These are phyloP conservation scores for Amphicarpaea edgeworthii DNA, from an alignment of 306 rosid genomes.

Conservation along the genomic window DNA sequence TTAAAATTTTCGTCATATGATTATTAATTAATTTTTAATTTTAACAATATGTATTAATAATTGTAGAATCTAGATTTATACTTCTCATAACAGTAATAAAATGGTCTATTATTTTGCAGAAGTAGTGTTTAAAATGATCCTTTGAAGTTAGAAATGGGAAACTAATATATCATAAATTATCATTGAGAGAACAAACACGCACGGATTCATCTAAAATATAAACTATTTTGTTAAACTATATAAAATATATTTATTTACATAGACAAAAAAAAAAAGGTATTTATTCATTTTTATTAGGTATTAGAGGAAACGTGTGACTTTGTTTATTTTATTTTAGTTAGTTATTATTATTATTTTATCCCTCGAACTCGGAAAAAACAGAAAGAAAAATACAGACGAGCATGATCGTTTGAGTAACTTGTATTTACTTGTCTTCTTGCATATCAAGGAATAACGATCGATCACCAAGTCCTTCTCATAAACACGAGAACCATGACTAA, in stretches of 20 bases:
- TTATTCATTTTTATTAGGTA: neutral
- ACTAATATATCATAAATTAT: neutral
- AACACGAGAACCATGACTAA: neutral
- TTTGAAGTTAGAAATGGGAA: neutral
- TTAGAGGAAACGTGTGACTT: neutral
- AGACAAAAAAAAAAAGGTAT: too few relatives aligned
- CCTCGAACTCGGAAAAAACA: neutral
- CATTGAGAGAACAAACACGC: neutral
- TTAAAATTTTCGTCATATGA: too few relatives aligned
- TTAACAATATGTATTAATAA: neutral
- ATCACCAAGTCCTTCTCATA: slow-evolving; percentile 5
- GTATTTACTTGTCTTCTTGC: slow-evolving; percentile 5
- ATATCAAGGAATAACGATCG: slow-evolving; percentile 15
- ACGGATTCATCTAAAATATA: too few relatives aligned
- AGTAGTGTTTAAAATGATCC: neutral
- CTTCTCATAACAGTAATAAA: neutral
- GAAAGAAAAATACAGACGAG: neutral
- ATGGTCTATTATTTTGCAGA: neutral
- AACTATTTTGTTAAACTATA: too few relatives aligned
- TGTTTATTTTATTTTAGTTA: neutral
- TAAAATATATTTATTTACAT: too few relatives aligned
- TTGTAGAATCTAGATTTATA: neutral
- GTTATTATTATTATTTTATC: neutral
- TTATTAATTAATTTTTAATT: neutral
- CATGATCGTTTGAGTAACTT: neutral